Evolutionary conservation across 345 rosid genomes (phyloP), one percentile per base, ranked within the genome.

Genomic region (Tarenaya hassleriana): DNA sequence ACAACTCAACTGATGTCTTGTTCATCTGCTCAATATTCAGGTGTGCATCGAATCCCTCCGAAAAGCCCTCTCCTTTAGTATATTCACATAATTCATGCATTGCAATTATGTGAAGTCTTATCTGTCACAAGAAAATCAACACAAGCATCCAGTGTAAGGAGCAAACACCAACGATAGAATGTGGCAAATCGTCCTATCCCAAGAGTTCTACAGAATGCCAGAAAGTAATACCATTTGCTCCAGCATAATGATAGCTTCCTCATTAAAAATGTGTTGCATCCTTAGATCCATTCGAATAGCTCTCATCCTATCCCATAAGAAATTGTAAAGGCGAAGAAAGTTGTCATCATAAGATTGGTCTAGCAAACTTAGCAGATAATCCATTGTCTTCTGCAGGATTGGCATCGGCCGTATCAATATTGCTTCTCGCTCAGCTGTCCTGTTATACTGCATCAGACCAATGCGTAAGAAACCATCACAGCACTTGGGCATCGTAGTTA

Each of bases 1-100:
- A 92, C 68, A 92, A 70, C 56, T 92, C 95, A 40, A 86, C 98
- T 15, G 97, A 92, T 60, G 98, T 78, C 77, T 92, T 88, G 72
- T 92, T 92, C 98, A 88, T 88, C 77, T 92, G 98, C 66, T 92
- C 97, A 43, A 92, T 92, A 73, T 92, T 92, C 60, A 92, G 83
- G 62, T 92, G 98, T 16, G 97, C 95, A 69, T 92, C 98, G 68
- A 92, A 92, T 53, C 98, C 98, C 77, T 92, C 95, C 0, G 91
- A 76, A 66, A 88, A 92, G 41, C 97, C 97, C 76, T 92, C 98
- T 62, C 98, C 97, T 73, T 83, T 88, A 14, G 79, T 82, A 71
- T 79, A 83, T 64, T 88, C 95, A 70, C 97, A 92, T 64, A 92
- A 58, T 66, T 92, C 97, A 41, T 88, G 97, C 98, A 88, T 88